Evolutionary conservation across 2,329 filamentous ascomycete species (phyloP), one percentile per base, ranked within the genome.

Genomic region (Septoria petroselini): DNA sequence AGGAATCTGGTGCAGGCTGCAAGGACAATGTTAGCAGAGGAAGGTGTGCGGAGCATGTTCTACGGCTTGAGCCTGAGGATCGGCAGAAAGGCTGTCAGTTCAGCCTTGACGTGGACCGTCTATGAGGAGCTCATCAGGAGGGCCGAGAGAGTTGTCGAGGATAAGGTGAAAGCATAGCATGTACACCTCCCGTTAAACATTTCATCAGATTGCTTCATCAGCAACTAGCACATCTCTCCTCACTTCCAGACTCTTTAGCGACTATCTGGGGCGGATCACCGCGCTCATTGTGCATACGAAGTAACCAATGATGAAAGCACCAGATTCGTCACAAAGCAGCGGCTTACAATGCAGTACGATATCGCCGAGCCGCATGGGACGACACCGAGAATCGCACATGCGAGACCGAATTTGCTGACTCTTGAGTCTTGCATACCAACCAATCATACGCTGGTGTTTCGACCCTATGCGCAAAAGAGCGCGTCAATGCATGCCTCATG

Each of bases 51-150:
- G 46, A 86, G 86, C 53, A 76, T 98, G 50, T 91, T 93, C 70
- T 86, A 93, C 67, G 93, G 93, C 1, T 70, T 98, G 48, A 88
- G 81, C 1, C 73, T 98, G 59, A 80, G 93, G 49, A 95, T 97
- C 77, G 86, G 84, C 38, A 79, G 93, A 60, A 98, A 98, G 70
- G 91, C 90, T 4, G 71, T 96, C 37, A 96, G 91, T 69, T 91
- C 86, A 44, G 93, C 93, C n/a, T 76, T 97, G 59, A 91, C 91
- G 6, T 98, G 93, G 93, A 97, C 91, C 7, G 77, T 96, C 33
- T 98, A 98, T 65, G 93, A 98, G 72, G 91, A 96, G 69, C 70
- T 96, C 61, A 85, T 97, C 55, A 76, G 91, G 53, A 78, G 86
- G 60, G 86, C 85, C 1, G 82, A 84, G 68, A 71, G 50, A 17